phyloP scores from a whole-genome alignment of 2,329 filamentous ascomycete genomes.

The Phyllosticta ampelicida region DNA sequence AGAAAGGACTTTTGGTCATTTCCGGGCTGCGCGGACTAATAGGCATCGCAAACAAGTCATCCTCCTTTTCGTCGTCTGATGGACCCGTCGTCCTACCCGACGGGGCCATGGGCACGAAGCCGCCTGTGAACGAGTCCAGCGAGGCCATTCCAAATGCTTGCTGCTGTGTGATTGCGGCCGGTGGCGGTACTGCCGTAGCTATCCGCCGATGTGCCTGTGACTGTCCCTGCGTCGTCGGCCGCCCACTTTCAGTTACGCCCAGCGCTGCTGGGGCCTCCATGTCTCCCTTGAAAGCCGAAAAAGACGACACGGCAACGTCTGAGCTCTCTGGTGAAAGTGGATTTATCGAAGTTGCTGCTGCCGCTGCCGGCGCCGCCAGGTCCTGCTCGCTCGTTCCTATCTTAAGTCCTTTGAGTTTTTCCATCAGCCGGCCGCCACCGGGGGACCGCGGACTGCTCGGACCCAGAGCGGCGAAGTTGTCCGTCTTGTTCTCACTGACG shows the following conservation, averaged over 20 bases:
- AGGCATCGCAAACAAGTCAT: slow-evolving; percentile 78
- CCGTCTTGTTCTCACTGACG: slow-evolving; percentile 23
- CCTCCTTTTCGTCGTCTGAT: slow-evolving; percentile 49
- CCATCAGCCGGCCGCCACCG: slow-evolving; percentile 57
- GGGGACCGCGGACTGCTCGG: slow-evolving; percentile 52
- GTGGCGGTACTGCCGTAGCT: slow-evolving; percentile 24
- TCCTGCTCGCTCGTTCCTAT: slow-evolving; percentile 63
- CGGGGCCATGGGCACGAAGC: slow-evolving; percentile 9
- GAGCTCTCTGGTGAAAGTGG: slow-evolving; percentile 52
- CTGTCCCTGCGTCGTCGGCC: slow-evolving; percentile 11
- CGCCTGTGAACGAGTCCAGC: slow-evolving; percentile 32
- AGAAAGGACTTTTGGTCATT: slow-evolving; percentile 75
- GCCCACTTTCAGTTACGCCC: slow-evolving; percentile 15
- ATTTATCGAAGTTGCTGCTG: slow-evolving; percentile 11
- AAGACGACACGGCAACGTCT: slow-evolving; percentile 51
- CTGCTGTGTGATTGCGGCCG: slow-evolving; percentile 28
- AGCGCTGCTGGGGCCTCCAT: slow-evolving; percentile 25
- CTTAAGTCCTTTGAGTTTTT: slow-evolving; percentile 70
- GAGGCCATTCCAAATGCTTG: slow-evolving; percentile 30
- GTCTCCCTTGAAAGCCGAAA: slow-evolving; percentile 47
- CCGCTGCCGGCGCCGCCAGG: slow-evolving; percentile 36
- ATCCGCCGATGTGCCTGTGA: slow-evolving; percentile 34
- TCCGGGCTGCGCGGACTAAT: slow-evolving; percentile 80
- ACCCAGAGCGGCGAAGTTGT: slow-evolving; percentile 39
- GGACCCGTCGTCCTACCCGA: slow-evolving; percentile 16